A percentile compares a stretch with the other conserved stretches of the same genome.
phyloP scores from a whole-genome alignment of 345 rosid species.

The Ailanthus altissimus region DNA sequence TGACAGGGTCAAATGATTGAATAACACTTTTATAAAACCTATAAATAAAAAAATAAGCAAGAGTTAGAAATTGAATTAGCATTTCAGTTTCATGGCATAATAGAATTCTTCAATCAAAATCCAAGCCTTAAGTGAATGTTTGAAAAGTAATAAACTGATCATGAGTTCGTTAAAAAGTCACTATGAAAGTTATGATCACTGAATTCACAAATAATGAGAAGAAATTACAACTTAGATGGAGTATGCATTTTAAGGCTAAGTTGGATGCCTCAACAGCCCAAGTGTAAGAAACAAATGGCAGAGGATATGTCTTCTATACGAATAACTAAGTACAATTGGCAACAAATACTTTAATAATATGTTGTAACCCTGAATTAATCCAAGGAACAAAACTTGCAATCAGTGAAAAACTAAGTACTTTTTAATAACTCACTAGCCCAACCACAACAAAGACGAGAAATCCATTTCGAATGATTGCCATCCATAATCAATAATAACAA shows the following conservation, averaged over 20 bases:
- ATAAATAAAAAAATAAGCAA: conserved; percentile 31
- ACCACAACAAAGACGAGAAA: conserved; percentile 2
- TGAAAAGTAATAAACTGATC: background rate
- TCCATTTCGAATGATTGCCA: conserved; percentile 79
- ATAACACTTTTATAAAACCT: conserved; percentile 82
- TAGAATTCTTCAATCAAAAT: background rate
- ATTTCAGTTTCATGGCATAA: background rate
- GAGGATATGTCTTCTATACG: background rate
- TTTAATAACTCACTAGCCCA: no score
- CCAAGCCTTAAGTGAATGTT: background rate
- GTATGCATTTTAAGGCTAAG: background rate
- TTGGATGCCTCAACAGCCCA: background rate
- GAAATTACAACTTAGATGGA: background rate
- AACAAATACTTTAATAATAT: background rate
- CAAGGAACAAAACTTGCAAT: no score
- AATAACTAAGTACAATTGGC: background rate
- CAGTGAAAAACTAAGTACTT: no score
- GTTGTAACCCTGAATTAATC: background rate
- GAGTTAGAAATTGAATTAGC: conserved; percentile 2
- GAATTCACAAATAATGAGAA: background rate
- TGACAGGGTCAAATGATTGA: conserved; percentile 53
- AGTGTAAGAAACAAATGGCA: background rate
- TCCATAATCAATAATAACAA: conserved; percentile 68
- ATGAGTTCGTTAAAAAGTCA: background rate
- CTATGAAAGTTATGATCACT: background rate